Conservation (phyloP, 2,329 filamentous ascomycete species). For the Colletotrichum liriopes region DNA sequence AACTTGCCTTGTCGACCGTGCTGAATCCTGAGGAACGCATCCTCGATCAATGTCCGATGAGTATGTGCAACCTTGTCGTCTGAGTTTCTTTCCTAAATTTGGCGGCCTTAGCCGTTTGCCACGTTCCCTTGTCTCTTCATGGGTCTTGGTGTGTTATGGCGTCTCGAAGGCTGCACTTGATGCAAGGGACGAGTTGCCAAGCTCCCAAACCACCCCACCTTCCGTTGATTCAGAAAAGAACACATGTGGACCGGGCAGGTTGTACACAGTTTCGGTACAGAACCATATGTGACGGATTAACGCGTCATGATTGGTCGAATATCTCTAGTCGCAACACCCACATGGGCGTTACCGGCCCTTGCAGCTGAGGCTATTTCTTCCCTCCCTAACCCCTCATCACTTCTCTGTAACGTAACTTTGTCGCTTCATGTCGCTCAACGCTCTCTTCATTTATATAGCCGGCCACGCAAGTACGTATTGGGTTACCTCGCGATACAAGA, state of each 20-base stretch:
- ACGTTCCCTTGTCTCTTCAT: not conserved
- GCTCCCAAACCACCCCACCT: constrained; percentile 35
- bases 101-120: constrained; percentile 6
- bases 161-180: constrained; percentile 6
- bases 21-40: not conserved
- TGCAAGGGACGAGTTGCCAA: constrained; percentile 20
- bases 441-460: not conserved
- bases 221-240: constrained; percentile 31
- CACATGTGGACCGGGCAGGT: not conserved
- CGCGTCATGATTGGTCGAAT: not conserved
- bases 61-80: not conserved
- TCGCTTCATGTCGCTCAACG: not conserved
- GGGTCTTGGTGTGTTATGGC: constrained; percentile 11
- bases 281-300: constrained; percentile 23
- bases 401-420: not conserved
- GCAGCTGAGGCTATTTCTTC: constrained; percentile 21
- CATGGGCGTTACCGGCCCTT: constrained; percentile 1
- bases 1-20: not conserved
- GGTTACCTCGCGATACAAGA: not conserved
- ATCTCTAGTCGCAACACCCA: not conserved
- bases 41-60: not conserved
- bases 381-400: not conserved
- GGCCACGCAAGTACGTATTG: not conserved
- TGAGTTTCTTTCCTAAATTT: not conserved
- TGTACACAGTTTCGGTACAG: not conserved